Conservation (phyloP, 176 grass and related monocot genomes). For the Aegilops bicornis region DNA sequence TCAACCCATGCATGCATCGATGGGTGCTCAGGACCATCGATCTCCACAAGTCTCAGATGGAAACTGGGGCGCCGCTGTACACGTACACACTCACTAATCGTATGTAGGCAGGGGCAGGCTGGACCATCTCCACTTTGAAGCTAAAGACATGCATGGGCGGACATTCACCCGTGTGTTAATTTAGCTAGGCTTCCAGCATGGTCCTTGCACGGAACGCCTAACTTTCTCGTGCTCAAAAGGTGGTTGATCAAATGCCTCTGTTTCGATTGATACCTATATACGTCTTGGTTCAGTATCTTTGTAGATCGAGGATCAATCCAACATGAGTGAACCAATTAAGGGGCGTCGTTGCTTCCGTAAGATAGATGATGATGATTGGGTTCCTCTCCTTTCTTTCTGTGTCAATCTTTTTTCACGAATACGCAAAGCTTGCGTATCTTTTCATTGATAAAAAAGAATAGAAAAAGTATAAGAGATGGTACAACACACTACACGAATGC, state of each 20-base stretch:
- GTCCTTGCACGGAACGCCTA: not conserved
- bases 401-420: too few species aligned
- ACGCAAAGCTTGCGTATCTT: too few species aligned
- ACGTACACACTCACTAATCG: not conserved
- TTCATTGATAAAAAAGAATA: too few species aligned
- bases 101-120: not conserved
- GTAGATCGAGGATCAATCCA: not conserved
- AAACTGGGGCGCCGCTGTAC: not conserved
- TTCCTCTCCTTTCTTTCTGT: too few species aligned
- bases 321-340: too few species aligned
- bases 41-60: not conserved
- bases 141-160: not conserved
- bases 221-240: slow-evolving; percentile 3
- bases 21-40: not conserved
- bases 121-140: slow-evolving; percentile 10
- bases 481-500: too few species aligned
- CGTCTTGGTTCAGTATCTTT: not conserved
- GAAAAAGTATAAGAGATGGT: too few species aligned
- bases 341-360: too few species aligned
- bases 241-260: not conserved
- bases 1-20: not conserved
- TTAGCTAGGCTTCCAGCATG: not conserved
- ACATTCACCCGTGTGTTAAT: not conserved
- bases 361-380: too few species aligned
- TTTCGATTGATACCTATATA: not conserved